These are phyloP conservation scores for Penicillium sp. DNA, from an alignment of 2,329 filamentous ascomycete species.

Conservation along the genomic window DNA sequence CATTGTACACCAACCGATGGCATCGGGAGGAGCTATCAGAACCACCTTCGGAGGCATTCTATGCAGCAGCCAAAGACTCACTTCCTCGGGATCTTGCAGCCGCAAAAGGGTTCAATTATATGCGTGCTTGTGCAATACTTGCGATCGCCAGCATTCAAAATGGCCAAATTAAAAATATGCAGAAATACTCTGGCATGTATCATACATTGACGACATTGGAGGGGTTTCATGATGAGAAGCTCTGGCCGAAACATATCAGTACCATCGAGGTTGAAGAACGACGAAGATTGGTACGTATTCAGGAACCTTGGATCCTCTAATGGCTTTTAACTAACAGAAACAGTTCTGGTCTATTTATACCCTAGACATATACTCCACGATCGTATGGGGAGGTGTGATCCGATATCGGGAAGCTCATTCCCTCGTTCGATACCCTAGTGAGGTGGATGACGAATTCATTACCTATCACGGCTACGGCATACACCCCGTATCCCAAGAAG, in stretches of 20 bases:
- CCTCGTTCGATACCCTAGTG: conserved; percentile 50
- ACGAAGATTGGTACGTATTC: conserved; percentile 44
- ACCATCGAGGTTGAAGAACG: conserved; percentile 51
- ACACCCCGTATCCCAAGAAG: conserved; percentile 18
- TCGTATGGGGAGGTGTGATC: conserved; percentile 53
- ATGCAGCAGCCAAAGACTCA: conserved; percentile 43
- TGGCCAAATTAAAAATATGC: conserved; percentile 51
- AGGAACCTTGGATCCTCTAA: no score
- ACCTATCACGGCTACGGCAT: conserved; percentile 28
- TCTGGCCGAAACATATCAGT: conserved; percentile 51
- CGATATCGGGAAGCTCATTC: conserved; percentile 48
- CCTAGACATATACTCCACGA: conserved; percentile 55
- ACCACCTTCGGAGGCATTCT: conserved; percentile 46
- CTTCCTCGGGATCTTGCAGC: conserved; percentile 40
- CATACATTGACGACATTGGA: conserved; percentile 51
- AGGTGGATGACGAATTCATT: conserved; percentile 50
- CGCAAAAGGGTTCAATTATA: conserved; percentile 33
- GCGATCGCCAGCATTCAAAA: conserved; percentile 54
- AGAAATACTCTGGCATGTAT: conserved; percentile 53
- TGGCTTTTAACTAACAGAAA: conserved; percentile 1
- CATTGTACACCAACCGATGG: conserved; percentile 42
- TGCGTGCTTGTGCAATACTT: conserved; percentile 51
- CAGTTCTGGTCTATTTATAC: conserved; percentile 60
- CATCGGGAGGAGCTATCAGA: conserved; percentile 30
- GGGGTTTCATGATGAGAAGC: conserved; percentile 53